Percentiles rank a stretch among this genome's conserved stretches.
Conservation (phyloP, 2,329 filamentous ascomycete species). For the Epichloe sylvatica region DNA sequence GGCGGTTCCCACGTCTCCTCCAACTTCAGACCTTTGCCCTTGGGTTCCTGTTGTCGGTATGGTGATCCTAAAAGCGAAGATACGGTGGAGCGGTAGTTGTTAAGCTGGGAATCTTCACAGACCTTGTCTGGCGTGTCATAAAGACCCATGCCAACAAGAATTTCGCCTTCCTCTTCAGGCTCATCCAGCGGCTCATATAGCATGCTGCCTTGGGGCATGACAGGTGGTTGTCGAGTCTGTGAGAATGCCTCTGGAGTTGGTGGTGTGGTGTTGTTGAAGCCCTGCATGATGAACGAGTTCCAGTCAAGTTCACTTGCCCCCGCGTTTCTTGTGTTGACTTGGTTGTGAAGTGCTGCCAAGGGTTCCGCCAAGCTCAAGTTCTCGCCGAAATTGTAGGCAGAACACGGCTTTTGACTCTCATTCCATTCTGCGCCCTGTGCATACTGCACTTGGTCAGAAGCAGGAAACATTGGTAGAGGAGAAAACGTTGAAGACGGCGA, state of each 20-base stretch:
- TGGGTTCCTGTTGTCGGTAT: constrained; percentile 30
- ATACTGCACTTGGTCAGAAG: constrained; percentile 25
- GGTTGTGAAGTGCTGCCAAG: constrained; percentile 15
- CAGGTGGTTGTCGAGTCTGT: constrained; percentile 34
- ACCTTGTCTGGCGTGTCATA: constrained; percentile 57
- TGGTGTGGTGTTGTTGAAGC: constrained; percentile 36
- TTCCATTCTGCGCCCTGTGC: constrained; percentile 26
- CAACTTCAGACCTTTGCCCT: constrained; percentile 63
- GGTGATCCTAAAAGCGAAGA: constrained; percentile 39
- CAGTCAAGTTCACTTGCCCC: constrained; percentile 22
- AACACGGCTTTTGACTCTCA: constrained; percentile 16
- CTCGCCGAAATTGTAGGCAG: constrained; percentile 15
- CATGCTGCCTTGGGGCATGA: constrained; percentile 35
- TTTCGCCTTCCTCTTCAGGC: constrained; percentile 49
- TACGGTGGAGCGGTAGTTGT: constrained; percentile 42
- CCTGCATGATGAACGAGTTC: constrained; percentile 32
- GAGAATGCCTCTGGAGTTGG: constrained; percentile 47
- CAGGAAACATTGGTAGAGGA: constrained; percentile 32
- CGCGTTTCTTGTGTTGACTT: constrained; percentile 4
- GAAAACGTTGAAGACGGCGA: constrained; percentile 43
- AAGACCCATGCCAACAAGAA: constrained; percentile 68
- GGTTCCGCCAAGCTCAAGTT: constrained; percentile 15
- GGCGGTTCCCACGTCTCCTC: constrained; percentile 69
- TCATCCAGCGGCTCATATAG: constrained; percentile 37
- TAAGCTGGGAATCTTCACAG: constrained; percentile 33